Evolutionary conservation across 169 alveolate genomes (phyloP).

Genomic region (Plasmodium vinckei): DNA sequence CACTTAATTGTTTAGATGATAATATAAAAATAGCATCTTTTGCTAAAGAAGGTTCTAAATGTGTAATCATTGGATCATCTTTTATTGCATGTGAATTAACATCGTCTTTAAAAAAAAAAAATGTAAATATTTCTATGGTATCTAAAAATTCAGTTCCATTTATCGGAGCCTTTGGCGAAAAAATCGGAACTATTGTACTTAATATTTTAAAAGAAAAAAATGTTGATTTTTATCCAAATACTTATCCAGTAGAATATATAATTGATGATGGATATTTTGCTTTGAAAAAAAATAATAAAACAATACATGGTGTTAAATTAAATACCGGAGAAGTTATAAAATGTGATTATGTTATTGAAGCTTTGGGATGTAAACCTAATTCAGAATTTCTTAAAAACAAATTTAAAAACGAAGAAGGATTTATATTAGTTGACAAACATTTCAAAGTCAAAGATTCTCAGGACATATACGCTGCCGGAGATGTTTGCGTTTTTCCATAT

Average conservation of each 20-base stretch:
- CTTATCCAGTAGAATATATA: constrained; percentile 72
- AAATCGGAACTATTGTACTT: constrained; percentile 77
- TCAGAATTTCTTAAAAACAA: constrained; percentile 78
- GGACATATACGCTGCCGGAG: constrained; percentile 86
- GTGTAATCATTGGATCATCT: constrained; percentile 84
- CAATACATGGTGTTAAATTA: constrained; percentile 80
- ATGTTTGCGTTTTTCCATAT: constrained; percentile 84
- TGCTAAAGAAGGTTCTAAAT: constrained; percentile 79
- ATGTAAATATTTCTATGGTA: constrained; percentile 81
- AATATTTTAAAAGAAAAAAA: constrained; percentile 79
- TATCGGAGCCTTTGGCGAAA: constrained; percentile 77
- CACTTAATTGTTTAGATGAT: constrained; percentile 81
- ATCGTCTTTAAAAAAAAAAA: constrained; percentile 79
- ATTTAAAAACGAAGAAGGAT: constrained; percentile 75
- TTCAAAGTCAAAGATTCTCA: constrained; percentile 80
- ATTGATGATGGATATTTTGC: constrained; percentile 29
- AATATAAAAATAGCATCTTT: constrained; percentile 39
- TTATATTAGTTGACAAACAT: constrained; percentile 78
- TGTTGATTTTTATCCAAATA: constrained; percentile 74
- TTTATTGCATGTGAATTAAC: constrained; percentile 86
- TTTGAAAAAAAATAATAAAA: constrained; percentile 40
- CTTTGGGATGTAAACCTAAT: constrained; percentile 83
- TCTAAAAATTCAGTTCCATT: constrained; percentile 81
- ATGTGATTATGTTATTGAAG: constrained; percentile 86
- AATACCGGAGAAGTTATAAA: constrained; percentile 77